phyloP scores from a whole-genome alignment of 2,329 filamentous ascomycete species.

The Clarireedia monteithiana region DNA sequence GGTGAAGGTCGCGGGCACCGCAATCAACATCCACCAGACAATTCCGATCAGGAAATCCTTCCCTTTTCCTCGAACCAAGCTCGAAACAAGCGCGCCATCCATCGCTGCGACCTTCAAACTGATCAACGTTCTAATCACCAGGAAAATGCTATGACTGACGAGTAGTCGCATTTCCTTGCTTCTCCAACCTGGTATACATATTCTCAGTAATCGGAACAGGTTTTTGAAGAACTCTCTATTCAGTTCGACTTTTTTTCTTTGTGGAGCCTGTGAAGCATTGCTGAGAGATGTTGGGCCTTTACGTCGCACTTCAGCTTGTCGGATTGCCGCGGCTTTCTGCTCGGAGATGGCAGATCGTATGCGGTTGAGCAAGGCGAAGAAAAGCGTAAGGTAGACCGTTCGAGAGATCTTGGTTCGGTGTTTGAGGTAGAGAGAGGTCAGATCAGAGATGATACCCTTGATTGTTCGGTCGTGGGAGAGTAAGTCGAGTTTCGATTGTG shows the following conservation, averaged over 20 bases:
- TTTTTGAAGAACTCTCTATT: constrained; percentile 71
- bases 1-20: constrained; percentile 91
- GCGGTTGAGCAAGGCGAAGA: constrained; percentile 74
- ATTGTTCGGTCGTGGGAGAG: constrained; percentile 53
- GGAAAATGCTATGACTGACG: constrained; percentile 85
- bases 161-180: constrained; percentile 83
- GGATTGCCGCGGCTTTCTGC: constrained; percentile 75
- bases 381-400: constrained; percentile 73
- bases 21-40: constrained; percentile 98
- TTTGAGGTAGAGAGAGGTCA: constrained; percentile 66
- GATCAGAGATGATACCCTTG: constrained; percentile 54
- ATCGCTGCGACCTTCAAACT: constrained; percentile 94
- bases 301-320: constrained; percentile 52
- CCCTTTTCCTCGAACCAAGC: constrained; percentile 81
- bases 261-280: constrained; percentile 27
- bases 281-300: constrained; percentile 42
- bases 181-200: constrained; percentile 84
- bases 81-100: constrained; percentile 89
- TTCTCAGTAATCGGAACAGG: constrained; percentile 68
- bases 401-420: constrained; percentile 79
- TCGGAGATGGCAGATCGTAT: constrained; percentile 87
- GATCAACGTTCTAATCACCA: constrained; percentile 83
- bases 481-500: constrained; percentile 72
- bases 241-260: constrained; percentile 77
- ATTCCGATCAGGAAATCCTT: constrained; percentile 83